A percentile compares a stretch with the other conserved stretches of the same genome.
phyloP scores from a whole-genome alignment of 2,329 filamentous ascomycete genomes.

The Zymoseptoria tritici region DNA sequence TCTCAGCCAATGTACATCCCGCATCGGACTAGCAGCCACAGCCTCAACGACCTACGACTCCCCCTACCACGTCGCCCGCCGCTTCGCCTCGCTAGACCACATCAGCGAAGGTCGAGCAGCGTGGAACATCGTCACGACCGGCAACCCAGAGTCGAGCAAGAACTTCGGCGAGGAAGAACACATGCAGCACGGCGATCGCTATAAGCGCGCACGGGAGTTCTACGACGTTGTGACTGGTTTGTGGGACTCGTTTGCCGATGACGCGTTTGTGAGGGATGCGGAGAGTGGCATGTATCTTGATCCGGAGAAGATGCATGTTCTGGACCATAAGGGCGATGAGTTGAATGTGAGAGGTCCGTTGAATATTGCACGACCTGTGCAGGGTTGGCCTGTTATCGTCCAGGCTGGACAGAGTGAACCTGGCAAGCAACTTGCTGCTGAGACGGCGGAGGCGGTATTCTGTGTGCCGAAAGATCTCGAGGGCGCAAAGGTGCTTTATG shows the following conservation, averaged over 20 bases:
- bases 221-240: conserved; percentile 24
- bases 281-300: conserved; percentile 45
- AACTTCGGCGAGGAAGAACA: conserved; percentile 41
- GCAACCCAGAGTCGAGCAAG: conserved; percentile 41
- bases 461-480: conserved; percentile 19
- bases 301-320: conserved; percentile 45
- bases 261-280: conserved; percentile 45
- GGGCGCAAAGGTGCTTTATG: conserved; percentile 17
- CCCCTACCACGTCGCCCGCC: conserved; percentile 31
- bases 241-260: conserved; percentile 41
- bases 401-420: conserved; percentile 23
- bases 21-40: conserved; percentile 34
- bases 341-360: conserved; percentile 20
- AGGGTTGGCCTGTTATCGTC: conserved; percentile 24
- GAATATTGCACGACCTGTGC: conserved; percentile 19
- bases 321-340: conserved; percentile 43
- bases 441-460: conserved; percentile 23
- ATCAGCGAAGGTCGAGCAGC: conserved; percentile 32
- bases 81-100: conserved; percentile 34
- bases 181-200: conserved; percentile 43
- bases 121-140: conserved; percentile 48
- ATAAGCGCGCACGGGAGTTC: conserved; percentile 44
- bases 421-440: conserved; percentile 20
- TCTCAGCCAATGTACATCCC: conserved; percentile 39
- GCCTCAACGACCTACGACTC: conserved; percentile 33